Evolutionary conservation across 2,329 filamentous ascomycete species (phyloP), one percentile per base, ranked within the genome.

Genomic region (Epichloe scottii): DNA sequence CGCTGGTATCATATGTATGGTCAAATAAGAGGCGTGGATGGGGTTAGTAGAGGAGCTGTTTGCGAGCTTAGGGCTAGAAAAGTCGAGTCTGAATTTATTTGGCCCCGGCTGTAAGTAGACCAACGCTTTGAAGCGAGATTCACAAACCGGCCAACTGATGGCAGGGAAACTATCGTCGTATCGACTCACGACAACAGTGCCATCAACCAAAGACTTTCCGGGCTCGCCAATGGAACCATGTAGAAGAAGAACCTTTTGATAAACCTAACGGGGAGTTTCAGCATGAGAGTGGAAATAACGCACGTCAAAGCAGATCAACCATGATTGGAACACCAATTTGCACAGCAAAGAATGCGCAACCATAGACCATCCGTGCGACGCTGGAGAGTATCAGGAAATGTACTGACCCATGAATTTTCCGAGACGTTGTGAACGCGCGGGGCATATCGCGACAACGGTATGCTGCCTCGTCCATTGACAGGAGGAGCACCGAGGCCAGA

Each of bases 51-150:
- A 77, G 55, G 77, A 79, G 64, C 77, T 81, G 52, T 85, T 81
- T 19, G 84, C 81, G 33, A 93, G 73, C 65, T 93, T 94, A 4
- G 87, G 85, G 34, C 86, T 93, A 45, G 77, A 77, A 63, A 95
- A 97, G 63, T 96, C 91, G 58, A 97, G 84, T 23, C 88, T 85
- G 33, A 97, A 69, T 58, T 81, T 83, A 67, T 98, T 98, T 50
- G 88, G 87, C 0, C 93, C 93, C 4, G 93, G 90, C 56, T 86
- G 81, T n/a, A 98, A 78, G 66, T 95, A 89, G 10, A 96, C 77
- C 33, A 97, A 74, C 5, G 85, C 85, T 70, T 97, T 97, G 76
- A 96, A 97, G 65, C 90, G 83, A 3, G 87, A 94, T 56, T 89
- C 84, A 63, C 76, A 84, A 11, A 96, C 91, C 1, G 90, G 91